Evolutionary conservation across 768 basidiomycete species (phyloP).

Genomic region (Tylopilus intermedius): DNA sequence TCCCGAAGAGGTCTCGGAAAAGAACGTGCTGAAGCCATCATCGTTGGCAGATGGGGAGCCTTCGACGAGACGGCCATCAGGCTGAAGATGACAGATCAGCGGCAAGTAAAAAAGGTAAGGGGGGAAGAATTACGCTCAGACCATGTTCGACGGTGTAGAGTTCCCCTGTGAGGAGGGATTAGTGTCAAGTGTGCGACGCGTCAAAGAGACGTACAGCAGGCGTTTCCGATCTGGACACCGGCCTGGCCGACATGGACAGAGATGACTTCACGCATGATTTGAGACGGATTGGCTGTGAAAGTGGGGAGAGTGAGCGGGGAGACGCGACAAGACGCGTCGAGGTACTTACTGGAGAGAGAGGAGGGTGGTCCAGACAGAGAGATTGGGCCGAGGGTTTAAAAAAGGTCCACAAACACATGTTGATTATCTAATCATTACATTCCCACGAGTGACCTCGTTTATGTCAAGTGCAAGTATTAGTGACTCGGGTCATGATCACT

Average conservation of each 20-base stretch:
- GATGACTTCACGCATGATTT: conserved; percentile 91
- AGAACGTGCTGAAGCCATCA: conserved; percentile 98
- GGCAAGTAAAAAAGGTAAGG: conserved; percentile 1
- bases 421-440: conserved; percentile 26
- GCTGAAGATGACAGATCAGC: conserved; percentile 46
- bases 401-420: conserved; percentile 28
- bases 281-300: conserved; percentile 8
- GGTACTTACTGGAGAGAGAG: conserved; percentile 27
- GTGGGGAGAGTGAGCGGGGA: neutral
- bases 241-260: conserved; percentile 99
- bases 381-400: conserved; percentile 36
- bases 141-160: conserved; percentile 99
- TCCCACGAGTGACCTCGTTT: conserved; percentile 24
- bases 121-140: conserved; percentile 61
- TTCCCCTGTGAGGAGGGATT: conserved; percentile 63
- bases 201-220: conserved; percentile 76
- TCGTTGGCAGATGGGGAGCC: conserved; percentile 70
- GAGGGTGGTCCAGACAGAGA: conserved; percentile 21
- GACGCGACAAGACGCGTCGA: conserved; percentile 29
- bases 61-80: conserved; percentile 87
- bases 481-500: conserved; percentile 54
- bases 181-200: conserved; percentile 16
- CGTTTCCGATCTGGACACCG: conserved; percentile 96
- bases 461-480: neutral
- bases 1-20: conserved; percentile 94